Evolutionary conservation across 257 asterid species (phyloP), one percentile per base, ranked within the genome.

Genomic region (Ocimum tenuiflorum): DNA sequence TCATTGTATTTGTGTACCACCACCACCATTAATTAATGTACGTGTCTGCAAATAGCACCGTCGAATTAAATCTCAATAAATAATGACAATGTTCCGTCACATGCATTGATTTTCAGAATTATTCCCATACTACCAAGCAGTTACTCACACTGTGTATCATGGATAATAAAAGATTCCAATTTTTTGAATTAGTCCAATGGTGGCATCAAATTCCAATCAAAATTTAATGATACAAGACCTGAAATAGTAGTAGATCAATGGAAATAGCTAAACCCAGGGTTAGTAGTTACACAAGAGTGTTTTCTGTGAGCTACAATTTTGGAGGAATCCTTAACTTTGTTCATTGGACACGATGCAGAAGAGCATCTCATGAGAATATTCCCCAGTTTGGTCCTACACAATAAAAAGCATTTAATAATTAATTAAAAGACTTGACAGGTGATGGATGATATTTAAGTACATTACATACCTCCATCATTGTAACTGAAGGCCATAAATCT

Each of bases 401-500:
- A 10, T 0, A 11, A 35, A 19, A 18, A 51, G 41, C 57, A 47
- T 15, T 50, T n/a, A n/a, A 20, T 27, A 55, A n/a, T n/a, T n/a
- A n/a, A n/a, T n/a, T n/a, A n/a, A n/a, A 7, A 41, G 45, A 14
- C 11, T n/a, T 14, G 45, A 39, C n/a, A n/a, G 49, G 33, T 54
- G 41, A 39, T 23, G 18, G n/a, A n/a, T n/a, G n/a, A n/a, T n/a
- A n/a, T n/a, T 11, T 23, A 60, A 12, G 51, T 49, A 24, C 47
- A 63, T 50, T 56, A 23, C 81, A 46, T 82, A 88, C 88, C 91
- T 75, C 68, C 43, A 35, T 58, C 39, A 56, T 35, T 22, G 67
- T 64, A 60, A 65, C 20, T 63, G 56, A 60, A 71, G 55, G 60
- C 57, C 57, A 4, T 27, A 29, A 29, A 49, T 80, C 91, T 87